These are phyloP conservation scores for Cyberlindnera maclurae DNA, from an alignment of 805 yeast genomes.

Conservation along the genomic window DNA sequence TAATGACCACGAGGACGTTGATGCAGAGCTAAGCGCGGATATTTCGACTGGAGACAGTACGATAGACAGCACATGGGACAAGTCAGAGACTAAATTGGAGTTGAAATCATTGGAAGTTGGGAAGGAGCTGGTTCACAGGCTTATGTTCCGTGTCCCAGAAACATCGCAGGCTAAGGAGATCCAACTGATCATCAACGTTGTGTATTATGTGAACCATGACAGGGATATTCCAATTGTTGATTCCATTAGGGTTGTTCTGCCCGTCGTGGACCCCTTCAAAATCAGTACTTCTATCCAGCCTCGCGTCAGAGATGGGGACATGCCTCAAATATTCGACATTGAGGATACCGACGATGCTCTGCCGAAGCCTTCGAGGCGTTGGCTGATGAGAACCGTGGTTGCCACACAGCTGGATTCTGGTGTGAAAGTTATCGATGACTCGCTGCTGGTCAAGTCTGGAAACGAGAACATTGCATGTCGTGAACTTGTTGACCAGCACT, in stretches of 20 bases:
- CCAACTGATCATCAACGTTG: constrained; percentile 15
- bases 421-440: constrained; percentile 5
- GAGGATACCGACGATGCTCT: constrained; percentile 11
- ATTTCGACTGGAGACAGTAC: constrained; percentile 5
- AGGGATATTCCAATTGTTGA: constrained; percentile 25
- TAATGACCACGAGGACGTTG: constrained; percentile 27
- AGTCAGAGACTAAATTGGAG: constrained; percentile 1
- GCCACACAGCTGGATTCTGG: constrained; percentile 26
- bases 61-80: constrained; percentile 3
- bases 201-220: constrained; percentile 25
- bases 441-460: constrained; percentile 25
- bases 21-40: constrained; percentile 20
- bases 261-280: constrained; percentile 27
- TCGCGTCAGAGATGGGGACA: constrained; percentile 20
- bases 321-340: constrained; percentile 24
- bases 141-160: constrained; percentile 9
- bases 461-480: constrained; percentile 28
- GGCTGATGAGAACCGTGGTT: constrained; percentile 29
- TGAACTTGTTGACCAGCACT: constrained; percentile 11
- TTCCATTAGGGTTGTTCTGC: constrained; percentile 17
- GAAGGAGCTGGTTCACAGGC: neutral
- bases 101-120: constrained; percentile 6
- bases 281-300: constrained; percentile 27
- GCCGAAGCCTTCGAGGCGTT: constrained; percentile 29
- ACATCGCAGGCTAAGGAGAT: neutral